phyloP scores from a whole-genome alignment of 2,329 filamentous ascomycete genomes.

The Ophiosphaerella korrae region DNA sequence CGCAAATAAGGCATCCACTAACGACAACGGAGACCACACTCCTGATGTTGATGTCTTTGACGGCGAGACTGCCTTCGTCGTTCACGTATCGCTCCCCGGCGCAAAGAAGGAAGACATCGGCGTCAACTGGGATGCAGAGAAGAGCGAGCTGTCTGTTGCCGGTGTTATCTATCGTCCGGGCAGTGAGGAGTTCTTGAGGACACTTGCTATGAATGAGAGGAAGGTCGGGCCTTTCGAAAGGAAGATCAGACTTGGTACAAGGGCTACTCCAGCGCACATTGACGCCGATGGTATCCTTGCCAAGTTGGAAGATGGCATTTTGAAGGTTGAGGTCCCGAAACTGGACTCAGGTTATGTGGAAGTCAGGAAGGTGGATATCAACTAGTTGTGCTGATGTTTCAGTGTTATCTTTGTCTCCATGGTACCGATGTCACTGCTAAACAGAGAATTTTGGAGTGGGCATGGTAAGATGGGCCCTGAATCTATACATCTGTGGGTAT shows the following conservation, averaged over 20 bases:
- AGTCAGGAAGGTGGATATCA: constrained; percentile 58
- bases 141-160: constrained; percentile 67
- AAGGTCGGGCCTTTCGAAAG: constrained; percentile 77
- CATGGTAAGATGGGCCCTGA: no score
- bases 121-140: constrained; percentile 76
- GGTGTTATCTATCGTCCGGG: constrained; percentile 76
- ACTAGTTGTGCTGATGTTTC: constrained; percentile 37
- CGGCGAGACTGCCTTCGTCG: constrained; percentile 63
- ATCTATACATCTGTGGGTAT: no score
- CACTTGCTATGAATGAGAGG: constrained; percentile 68
- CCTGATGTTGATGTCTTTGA: constrained; percentile 79
- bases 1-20: constrained; percentile 10
- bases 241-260: constrained; percentile 64
- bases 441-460: no score
- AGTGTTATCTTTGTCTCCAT: no score
- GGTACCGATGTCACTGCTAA: no score
- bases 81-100: constrained; percentile 77
- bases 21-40: constrained; percentile 53
- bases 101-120: constrained; percentile 79
- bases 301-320: constrained; percentile 77
- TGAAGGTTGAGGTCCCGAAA: constrained; percentile 80
- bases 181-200: constrained; percentile 69
- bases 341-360: constrained; percentile 64
- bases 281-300: constrained; percentile 72
- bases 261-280: constrained; percentile 63